Base-by-base conservation (phyloP, 2,329 filamentous ascomycete genomes). In the Diaporthe citri region DNA sequence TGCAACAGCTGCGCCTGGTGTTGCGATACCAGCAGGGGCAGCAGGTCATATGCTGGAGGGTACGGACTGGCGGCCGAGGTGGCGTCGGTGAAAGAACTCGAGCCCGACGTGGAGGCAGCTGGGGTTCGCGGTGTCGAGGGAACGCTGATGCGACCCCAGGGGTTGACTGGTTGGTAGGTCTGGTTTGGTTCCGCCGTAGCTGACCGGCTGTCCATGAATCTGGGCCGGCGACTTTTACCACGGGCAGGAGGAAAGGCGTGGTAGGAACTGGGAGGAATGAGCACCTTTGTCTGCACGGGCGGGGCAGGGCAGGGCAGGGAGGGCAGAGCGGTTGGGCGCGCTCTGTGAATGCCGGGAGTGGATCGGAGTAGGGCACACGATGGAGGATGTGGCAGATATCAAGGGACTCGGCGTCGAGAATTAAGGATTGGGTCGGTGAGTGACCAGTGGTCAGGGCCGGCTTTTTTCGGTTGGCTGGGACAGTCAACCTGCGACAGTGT, bases 1-100 rank as follows among this genome's bases (percentile, higher is more conserved):
- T 92, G 88, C 70, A 90, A 86, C 73, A 93, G 88, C 82, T 91
- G 90, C 72, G 89, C 89, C 80, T 92, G 89, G 77, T 92, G 90
- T 77, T 91, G 90, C 22, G 90, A 90, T 74, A 91, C 85, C 78
- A 91, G 84, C 77, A 90, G 87, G 48, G 90, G 90, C 39, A 90
- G 84, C 75, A 90, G 85, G 77, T 91, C 88, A 79, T 90, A 79
- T 76, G 87, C 85, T 76, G 86, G 81, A 60, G 79, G 77, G 74
- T 76, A 78, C 64, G 71, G 80, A 31, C 75, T 75, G 60, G 62
- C 46, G 60, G 62, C 46, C 62, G 73, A 67, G 77, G 78, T 78
- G 79, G 77, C 80, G 78, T 82, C 82, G 79, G 79, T 80, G 77
- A 71, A 81, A 73, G 78, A 74, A 57, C 80, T 78, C 72, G 83